Conservation (phyloP, 225 moss, liverwort and hornwort genomes). For the Pseudisothecium myosuroides region DNA sequence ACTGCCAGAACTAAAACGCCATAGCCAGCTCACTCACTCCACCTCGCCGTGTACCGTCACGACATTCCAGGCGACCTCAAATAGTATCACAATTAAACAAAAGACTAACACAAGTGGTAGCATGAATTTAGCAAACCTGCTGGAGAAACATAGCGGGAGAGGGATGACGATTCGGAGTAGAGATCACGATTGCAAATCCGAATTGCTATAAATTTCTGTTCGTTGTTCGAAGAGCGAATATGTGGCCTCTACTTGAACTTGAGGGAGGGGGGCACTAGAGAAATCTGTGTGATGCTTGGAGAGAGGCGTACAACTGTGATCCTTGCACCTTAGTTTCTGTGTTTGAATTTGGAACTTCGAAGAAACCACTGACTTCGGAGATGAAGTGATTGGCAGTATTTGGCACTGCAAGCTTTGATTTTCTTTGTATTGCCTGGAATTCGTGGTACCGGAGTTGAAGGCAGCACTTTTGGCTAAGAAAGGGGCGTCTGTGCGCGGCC, state of each 20-base stretch:
- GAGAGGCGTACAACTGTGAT: neutral
- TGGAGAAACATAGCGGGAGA: slow-evolving; percentile 4
- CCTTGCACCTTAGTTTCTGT: neutral
- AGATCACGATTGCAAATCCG: neutral
- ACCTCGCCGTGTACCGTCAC: neutral
- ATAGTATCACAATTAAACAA: neutral
- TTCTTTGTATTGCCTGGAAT: neutral
- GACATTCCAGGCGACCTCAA: neutral
- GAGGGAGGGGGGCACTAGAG: neutral
- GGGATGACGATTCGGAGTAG: neutral
- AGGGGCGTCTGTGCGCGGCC: no score
- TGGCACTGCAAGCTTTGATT: neutral
- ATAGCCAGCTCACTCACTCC: neutral
- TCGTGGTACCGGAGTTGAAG: neutral
- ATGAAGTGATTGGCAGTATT: neutral
- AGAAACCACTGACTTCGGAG: neutral
- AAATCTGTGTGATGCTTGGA: neutral
- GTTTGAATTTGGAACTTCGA: neutral
- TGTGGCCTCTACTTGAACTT: neutral
- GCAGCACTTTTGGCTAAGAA: neutral
- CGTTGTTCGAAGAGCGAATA: neutral
- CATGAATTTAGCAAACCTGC: slow-evolving; percentile 1
- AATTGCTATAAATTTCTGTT: neutral
- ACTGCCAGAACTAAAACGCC: neutral
- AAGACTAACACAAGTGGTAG: neutral